phyloP scores from a whole-genome alignment of 306 rosid species.

The Datisca glomerata region DNA sequence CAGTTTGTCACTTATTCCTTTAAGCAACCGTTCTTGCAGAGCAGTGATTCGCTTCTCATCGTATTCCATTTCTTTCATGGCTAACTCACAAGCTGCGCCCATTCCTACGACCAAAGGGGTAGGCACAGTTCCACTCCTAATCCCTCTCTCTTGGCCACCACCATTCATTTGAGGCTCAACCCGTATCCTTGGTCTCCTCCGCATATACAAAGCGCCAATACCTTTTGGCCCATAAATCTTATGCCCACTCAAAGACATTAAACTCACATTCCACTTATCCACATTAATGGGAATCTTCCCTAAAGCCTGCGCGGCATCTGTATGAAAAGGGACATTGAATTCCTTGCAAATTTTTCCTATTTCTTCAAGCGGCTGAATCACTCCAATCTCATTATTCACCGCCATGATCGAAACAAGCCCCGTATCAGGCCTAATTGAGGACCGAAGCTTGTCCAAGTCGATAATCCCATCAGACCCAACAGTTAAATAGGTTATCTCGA shows the following conservation, averaged over 20 bases:
- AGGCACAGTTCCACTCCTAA: slow-evolving; percentile 86
- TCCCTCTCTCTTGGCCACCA: slow-evolving; percentile 94
- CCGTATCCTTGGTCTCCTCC: slow-evolving; percentile 85
- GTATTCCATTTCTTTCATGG: slow-evolving; percentile 73
- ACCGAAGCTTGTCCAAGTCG: slow-evolving; percentile 50
- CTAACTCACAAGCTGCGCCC: slow-evolving; percentile 83
- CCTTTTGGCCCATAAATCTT: slow-evolving; percentile 86
- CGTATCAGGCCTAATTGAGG: slow-evolving; percentile 65
- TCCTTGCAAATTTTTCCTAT: slow-evolving; percentile 78
- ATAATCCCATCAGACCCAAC: slow-evolving; percentile 65
- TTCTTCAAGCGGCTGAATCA: slow-evolving; percentile 77
- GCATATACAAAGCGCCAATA: slow-evolving; percentile 67
- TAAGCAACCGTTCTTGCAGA: slow-evolving; percentile 52
- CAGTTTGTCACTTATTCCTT: slow-evolving; percentile 44
- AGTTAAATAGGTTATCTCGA: slow-evolving; percentile 61
- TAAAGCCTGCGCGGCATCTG: slow-evolving; percentile 93
- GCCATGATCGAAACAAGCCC: slow-evolving; percentile 85
- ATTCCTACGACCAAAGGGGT: slow-evolving; percentile 80
- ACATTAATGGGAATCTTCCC: slow-evolving; percentile 83
- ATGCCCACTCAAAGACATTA: slow-evolving; percentile 87
- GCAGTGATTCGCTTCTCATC: slow-evolving; percentile 49
- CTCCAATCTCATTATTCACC: slow-evolving; percentile 94
- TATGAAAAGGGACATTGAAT: slow-evolving; percentile 62
- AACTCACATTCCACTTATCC: slow-evolving; percentile 87
- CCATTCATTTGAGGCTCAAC: slow-evolving; percentile 99